Conservation (phyloP, 2,329 filamentous ascomycete genomes). For the Penicillium polonicum region DNA sequence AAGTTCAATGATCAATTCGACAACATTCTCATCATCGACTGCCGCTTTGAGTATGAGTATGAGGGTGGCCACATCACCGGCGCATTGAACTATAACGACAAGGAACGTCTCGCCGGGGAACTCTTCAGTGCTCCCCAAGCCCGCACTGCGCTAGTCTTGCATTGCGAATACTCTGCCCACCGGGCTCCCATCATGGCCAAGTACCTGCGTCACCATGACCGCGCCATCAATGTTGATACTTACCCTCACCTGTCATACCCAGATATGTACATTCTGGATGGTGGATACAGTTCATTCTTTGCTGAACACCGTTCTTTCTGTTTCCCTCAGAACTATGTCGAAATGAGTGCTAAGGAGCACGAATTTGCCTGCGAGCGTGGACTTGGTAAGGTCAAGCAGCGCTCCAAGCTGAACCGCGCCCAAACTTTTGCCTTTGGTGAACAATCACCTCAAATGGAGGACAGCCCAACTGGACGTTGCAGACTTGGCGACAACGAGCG, state of each 20-base stretch:
- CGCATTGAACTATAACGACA: slow-evolving; percentile 95
- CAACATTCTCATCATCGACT: slow-evolving; percentile 86
- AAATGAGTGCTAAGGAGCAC: slow-evolving; percentile 92
- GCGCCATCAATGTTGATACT: slow-evolving; percentile 75
- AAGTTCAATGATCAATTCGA: slow-evolving; percentile 74
- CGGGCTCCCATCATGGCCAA: slow-evolving; percentile 95
- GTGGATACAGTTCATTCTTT: slow-evolving; percentile 94
- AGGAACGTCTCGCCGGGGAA: slow-evolving; percentile 76
- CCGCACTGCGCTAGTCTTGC: slow-evolving; percentile 82
- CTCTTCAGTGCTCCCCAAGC: slow-evolving; percentile 71
- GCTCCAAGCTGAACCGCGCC: slow-evolving; percentile 79
- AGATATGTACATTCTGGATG: slow-evolving; percentile 94
- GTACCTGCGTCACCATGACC: slow-evolving; percentile 85
- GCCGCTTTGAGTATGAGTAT: slow-evolving; percentile 98
- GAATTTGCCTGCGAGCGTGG: slow-evolving; percentile 91
- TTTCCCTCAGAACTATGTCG: slow-evolving; percentile 92
- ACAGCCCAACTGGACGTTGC: slow-evolving; percentile 58
- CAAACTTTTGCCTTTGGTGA: slow-evolving; percentile 95
- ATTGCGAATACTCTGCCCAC: slow-evolving; percentile 98
- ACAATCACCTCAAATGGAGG: slow-evolving; percentile 59
- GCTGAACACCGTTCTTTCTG: slow-evolving; percentile 73
- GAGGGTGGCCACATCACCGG: slow-evolving; percentile 92
- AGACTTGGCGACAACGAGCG: slow-evolving; percentile 36
- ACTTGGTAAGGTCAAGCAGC: slow-evolving; percentile 86
- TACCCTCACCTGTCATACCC: slow-evolving; percentile 93